Evolutionary conservation across 495 filamentous ascomycete species (phyloP), one percentile per base, ranked within the genome.

Genomic region (Penicillium atrosanguineum): DNA sequence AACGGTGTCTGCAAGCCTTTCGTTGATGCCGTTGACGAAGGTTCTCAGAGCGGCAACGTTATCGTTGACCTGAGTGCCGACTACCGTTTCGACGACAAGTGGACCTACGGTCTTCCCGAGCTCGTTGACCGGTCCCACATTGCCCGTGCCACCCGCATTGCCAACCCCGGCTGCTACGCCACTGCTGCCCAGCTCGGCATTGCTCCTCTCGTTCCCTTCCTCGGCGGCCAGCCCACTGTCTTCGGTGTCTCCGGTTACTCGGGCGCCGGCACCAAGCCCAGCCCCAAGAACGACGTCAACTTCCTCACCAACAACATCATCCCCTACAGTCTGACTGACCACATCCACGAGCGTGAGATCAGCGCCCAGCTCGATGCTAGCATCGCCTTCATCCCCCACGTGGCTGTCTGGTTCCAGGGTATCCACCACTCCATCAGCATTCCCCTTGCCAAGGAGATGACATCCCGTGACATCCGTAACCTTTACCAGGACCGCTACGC

Each of bases 1-100:
- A 98, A 98, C 63, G 94, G 94, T 45, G 91, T 98, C 51, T 96
- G 91, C 80, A 90, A 93, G 75, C 94, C 94, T 2, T 98, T 88
- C 62, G 90, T 97, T 14, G 91, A 97, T 56, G 93, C 94, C 25
- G 83, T 98, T 43, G 82, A 93, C 63, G 83, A 88, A 69, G 83
- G 81, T 34, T 80, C 83, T 46, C 77, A 80, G 53, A 79, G 84
- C 53, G 86, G 87, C 59, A 90, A 87, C 57, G 77, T 97, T 29
- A 90, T 98, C 60, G 79, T 98, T 50, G 94, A 98, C 70, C 81
- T 98, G 29, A 95, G 89, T 37, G 94, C 94, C 44, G 94, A 98
- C 71, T 96, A 96, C 70, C 87, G 94, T 44, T 98, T 98, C 69
- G 85, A 96, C 68, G 71, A 78, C 50, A 83, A 81, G 21, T 98